Base-by-base conservation (phyloP, 2,329 filamentous ascomycete genomes). In the Mollisia scopiformis region DNA sequence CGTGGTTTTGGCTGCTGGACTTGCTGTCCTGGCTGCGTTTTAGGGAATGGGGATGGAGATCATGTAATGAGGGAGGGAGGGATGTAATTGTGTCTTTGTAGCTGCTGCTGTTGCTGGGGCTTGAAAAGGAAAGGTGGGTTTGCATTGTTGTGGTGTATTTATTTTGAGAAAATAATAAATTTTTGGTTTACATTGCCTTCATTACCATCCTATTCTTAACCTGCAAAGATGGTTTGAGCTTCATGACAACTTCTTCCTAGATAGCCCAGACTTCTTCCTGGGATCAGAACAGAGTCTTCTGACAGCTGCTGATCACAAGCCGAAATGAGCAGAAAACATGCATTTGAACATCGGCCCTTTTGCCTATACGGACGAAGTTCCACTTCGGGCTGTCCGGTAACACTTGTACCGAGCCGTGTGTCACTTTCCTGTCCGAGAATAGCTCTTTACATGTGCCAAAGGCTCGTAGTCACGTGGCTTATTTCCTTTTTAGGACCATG, bases 11-110 rank as follows among this genome's bases (percentile, higher is more conserved):
- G 43, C 43, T n/a, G 46, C 47, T 53, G 55, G 55, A 6, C 13
- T 58, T 14, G 59, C 55, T 10, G 27, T 55, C 6, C 14, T 58
- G 8, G 55, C 59, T 62, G 51, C 28, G 13, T 52, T 62, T 14
- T 62, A 58, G 10, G 16, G 57, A 23, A 43, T 35, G 28, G 27
- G 27, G 21, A 39, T 13, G 47, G 25, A 13, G 23, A 35, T 30
- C 21, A 27, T 27, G 39, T 46, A 33, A 59, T 54, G 57, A 55
- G 35, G 39, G 33, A 28, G 25, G 51, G 35, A 27, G 30, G 39
- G 7, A 21, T 54, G 35, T 27, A 58, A 51, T 49, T 33, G 31
- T 33, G 31, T n/a, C n/a, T n/a, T n/a, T n/a, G n/a, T n/a, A n/a
- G n/a, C n/a, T n/a, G n/a, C n/a, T n/a, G n/a, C n/a, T n/a, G n/a